A percentile compares a stretch with the other conserved stretches of the same genome.
These are phyloP conservation scores for Tuber melanosporum DNA, from an alignment of 495 filamentous ascomycete species.

Conservation along the genomic window DNA sequence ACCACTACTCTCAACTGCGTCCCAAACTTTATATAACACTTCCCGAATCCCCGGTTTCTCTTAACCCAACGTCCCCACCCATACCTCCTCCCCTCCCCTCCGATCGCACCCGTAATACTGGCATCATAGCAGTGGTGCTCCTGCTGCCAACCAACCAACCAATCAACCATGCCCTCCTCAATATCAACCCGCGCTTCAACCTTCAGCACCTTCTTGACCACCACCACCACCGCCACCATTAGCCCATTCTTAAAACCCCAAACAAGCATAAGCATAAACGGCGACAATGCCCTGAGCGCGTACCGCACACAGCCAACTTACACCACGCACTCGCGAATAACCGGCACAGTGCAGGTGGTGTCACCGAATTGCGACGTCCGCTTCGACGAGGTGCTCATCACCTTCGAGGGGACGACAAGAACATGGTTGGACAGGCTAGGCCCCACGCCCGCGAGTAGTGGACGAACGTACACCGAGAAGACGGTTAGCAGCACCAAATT, in stretches of 20 bases:
- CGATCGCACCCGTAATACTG: too few species aligned
- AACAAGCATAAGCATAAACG: slow-evolving; percentile 26
- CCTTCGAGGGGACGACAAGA: slow-evolving; percentile 60
- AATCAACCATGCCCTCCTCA: not conserved
- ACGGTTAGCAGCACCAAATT: slow-evolving; percentile 25
- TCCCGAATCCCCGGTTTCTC: not conserved
- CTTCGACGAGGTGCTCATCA: slow-evolving; percentile 76
- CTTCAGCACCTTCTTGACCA: not conserved
- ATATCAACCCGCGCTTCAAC: not conserved
- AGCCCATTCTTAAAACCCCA: slow-evolving; percentile 22
- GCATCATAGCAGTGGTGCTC: too few species aligned
- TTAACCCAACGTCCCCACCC: not conserved
- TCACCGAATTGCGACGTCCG: slow-evolving; percentile 58
- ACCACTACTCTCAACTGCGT: not conserved
- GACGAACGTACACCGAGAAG: slow-evolving; percentile 47
- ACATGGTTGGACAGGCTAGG: slow-evolving; percentile 43
- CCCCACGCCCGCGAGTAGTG: slow-evolving; percentile 43
- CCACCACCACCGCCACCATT: slow-evolving; percentile 5
- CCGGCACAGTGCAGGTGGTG: slow-evolving; percentile 42
- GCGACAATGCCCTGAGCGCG: slow-evolving; percentile 20
- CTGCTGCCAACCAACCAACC: not conserved
- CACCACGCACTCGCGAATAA: slow-evolving; percentile 37
- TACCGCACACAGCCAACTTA: slow-evolving; percentile 19
- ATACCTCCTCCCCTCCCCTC: not conserved
- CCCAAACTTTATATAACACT: not conserved